Conservation (phyloP, 1,139 yeast genomes). For the Magnusiomyces ingens region DNA sequence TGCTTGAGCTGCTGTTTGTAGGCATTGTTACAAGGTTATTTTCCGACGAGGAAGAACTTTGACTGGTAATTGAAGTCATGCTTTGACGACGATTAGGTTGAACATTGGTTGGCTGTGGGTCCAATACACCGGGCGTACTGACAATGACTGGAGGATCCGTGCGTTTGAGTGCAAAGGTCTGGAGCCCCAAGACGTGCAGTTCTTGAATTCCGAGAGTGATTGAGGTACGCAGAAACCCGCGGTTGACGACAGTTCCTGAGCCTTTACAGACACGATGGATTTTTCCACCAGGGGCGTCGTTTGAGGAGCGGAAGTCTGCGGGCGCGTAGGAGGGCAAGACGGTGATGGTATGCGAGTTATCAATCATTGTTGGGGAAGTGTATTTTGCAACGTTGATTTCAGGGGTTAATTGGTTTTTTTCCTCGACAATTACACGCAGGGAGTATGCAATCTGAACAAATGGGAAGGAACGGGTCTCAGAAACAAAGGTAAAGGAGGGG, state of each 20-base stretch:
- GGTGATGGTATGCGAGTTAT: not conserved
- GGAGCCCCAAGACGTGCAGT: conserved; percentile 13
- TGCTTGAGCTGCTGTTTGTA: not conserved
- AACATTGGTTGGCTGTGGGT: not conserved
- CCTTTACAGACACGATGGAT: not conserved
- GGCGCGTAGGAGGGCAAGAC: conserved; percentile 3
- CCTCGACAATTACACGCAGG: not conserved
- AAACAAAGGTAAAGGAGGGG: not conserved
- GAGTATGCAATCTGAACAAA: not conserved
- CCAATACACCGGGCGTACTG: not conserved
- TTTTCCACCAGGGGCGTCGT: not conserved
- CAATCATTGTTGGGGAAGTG: not conserved
- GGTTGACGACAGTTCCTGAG: not conserved
- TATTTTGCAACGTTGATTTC: not conserved
- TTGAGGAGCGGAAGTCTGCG: not conserved
- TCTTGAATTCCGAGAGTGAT: conserved; percentile 12
- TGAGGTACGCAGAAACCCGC: conserved; percentile 8
- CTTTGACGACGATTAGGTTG: too few species aligned
- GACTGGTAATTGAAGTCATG: too few species aligned
- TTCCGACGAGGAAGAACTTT: too few species aligned
- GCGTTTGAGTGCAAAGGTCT: conserved; percentile 1
- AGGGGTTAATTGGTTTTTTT: not conserved
- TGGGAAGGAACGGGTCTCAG: not conserved
- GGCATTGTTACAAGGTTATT: too few species aligned
- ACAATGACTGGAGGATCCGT: too few species aligned